A percentile compares a stretch with the other conserved stretches of the same genome.
Evolutionary conservation across 2,329 filamentous ascomycete genomes (phyloP).

Genomic region (Neofusicoccum sp.): DNA sequence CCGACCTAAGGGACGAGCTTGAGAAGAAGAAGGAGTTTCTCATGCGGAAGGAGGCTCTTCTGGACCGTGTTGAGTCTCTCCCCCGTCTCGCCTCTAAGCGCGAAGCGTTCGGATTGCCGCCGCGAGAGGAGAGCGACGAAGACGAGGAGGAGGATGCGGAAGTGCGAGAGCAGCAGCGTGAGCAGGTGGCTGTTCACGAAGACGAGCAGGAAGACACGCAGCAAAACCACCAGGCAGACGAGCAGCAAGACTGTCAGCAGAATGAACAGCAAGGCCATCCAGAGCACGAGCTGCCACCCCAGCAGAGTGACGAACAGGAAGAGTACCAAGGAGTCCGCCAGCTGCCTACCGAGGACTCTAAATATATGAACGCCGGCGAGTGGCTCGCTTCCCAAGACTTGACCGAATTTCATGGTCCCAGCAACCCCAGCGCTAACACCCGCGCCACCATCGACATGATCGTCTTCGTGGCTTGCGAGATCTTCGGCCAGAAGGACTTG

Average conservation of each 20-base stretch:
- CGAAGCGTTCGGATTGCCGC: not conserved
- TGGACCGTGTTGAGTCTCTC: not conserved
- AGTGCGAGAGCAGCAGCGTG: too few relatives aligned
- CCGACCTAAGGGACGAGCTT: not conserved
- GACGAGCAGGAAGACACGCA: not conserved
- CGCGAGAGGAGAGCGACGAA: conserved; percentile 26
- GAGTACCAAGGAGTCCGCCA: not conserved
- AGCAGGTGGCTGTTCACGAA: not conserved
- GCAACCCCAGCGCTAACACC: conserved; percentile 33
- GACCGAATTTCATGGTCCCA: not conserved
- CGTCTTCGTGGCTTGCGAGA: conserved; percentile 81
- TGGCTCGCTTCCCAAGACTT: not conserved
- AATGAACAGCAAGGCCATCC: too few relatives aligned
- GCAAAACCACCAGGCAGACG: too few relatives aligned
- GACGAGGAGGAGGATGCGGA: conserved; percentile 49
- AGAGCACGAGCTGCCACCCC: not conserved
- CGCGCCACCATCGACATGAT: conserved; percentile 89
- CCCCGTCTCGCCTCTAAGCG: not conserved
- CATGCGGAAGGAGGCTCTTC: not conserved
- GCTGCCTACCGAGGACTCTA: not conserved
- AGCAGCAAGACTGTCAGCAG: too few relatives aligned
- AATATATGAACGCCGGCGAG: not conserved
- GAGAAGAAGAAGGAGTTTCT: not conserved
- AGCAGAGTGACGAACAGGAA: not conserved
- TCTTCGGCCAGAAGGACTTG: conserved; percentile 86